Evolutionary conservation across 371 early-diverging fungal species (phyloP).

Genomic region (Amoeboaphelidium protococcarum): DNA sequence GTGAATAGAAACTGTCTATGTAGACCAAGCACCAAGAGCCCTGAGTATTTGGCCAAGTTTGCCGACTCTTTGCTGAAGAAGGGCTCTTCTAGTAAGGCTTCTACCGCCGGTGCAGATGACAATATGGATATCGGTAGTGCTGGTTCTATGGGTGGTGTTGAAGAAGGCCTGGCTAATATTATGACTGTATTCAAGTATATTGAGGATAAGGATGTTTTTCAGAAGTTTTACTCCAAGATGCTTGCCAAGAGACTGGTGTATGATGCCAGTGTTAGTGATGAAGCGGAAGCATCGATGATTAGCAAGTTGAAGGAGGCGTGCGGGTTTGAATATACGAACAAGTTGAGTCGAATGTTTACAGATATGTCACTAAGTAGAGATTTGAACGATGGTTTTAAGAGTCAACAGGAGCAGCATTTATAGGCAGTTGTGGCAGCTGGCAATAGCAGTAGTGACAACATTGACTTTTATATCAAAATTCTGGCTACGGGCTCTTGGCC

Average conservation of each 20-base stretch:
- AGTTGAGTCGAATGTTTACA: slow-evolving; percentile 65
- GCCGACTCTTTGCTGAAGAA: slow-evolving; percentile 23
- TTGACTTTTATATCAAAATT: slow-evolving; percentile 42
- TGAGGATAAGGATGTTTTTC: slow-evolving; percentile 81
- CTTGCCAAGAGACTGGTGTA: slow-evolving; percentile 65
- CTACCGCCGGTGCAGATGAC: not conserved
- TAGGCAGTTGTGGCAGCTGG: not conserved
- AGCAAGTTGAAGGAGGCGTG: slow-evolving; percentile 52
- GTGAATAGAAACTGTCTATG: slow-evolving; percentile 66
- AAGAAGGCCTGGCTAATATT: slow-evolving; percentile 2
- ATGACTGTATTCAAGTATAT: slow-evolving; percentile 66
- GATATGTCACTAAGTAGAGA: slow-evolving; percentile 54
- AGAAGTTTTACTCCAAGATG: slow-evolving; percentile 66
- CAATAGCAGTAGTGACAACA: slow-evolving; percentile 5
- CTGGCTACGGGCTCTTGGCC: slow-evolving; percentile 81
- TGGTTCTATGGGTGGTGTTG: not conserved
- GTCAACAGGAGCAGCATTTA: slow-evolving; percentile 1
- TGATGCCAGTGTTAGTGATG: slow-evolving; percentile 44
- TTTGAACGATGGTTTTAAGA: slow-evolving; percentile 31
- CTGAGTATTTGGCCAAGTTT: slow-evolving; percentile 57
- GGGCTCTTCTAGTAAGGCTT: not conserved
- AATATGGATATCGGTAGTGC: no score
- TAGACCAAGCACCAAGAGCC: slow-evolving; percentile 38
- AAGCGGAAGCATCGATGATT: slow-evolving; percentile 60
- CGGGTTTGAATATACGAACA: slow-evolving; percentile 65